phyloP scores from a whole-genome alignment of 352 stramenopile genomes.

The Pythium phragmitis region DNA sequence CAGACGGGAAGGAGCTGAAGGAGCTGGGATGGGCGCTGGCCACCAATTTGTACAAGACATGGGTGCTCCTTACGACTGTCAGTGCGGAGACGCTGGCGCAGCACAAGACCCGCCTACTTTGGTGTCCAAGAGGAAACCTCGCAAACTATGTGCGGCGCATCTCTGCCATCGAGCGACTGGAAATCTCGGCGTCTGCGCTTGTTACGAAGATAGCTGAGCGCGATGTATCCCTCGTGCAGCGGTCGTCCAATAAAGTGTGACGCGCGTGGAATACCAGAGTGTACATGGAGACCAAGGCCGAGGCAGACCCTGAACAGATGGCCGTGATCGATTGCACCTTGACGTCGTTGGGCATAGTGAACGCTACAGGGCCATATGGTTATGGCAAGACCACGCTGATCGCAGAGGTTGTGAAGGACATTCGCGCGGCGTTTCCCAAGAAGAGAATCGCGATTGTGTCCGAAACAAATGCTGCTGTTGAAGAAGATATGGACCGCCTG shows the following conservation, averaged over 20 bases:
- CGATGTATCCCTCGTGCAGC: not conserved
- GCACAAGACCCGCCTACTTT: too few species aligned
- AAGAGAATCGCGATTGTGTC: slow-evolving; percentile 1
- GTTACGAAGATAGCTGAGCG: not conserved
- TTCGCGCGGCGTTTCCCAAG: not conserved
- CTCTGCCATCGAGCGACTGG: too few species aligned
- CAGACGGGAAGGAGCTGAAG: too few species aligned
- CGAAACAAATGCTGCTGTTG: slow-evolving; percentile 14
- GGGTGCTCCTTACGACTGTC: too few species aligned
- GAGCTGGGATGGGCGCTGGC: too few species aligned
- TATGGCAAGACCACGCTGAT: slow-evolving; percentile 8
- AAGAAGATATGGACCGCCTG: slow-evolving; percentile 6
- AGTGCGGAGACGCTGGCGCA: too few species aligned
- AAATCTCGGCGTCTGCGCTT: too few species aligned
- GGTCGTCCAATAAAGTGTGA: not conserved
- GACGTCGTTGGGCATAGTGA: not conserved
- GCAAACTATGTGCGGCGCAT: too few species aligned
- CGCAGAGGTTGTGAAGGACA: not conserved
- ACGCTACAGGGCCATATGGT: slow-evolving; percentile 1
- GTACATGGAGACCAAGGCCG: not conserved
- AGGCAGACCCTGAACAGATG: not conserved
- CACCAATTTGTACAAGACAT: too few species aligned
- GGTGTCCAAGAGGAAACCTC: too few species aligned
- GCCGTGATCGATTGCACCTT: not conserved
- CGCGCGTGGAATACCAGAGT: not conserved